Evolutionary conservation across 108 stramenopile species (phyloP), one percentile per base, ranked within the genome.

Genomic region (Discostella stelligeroides): DNA sequence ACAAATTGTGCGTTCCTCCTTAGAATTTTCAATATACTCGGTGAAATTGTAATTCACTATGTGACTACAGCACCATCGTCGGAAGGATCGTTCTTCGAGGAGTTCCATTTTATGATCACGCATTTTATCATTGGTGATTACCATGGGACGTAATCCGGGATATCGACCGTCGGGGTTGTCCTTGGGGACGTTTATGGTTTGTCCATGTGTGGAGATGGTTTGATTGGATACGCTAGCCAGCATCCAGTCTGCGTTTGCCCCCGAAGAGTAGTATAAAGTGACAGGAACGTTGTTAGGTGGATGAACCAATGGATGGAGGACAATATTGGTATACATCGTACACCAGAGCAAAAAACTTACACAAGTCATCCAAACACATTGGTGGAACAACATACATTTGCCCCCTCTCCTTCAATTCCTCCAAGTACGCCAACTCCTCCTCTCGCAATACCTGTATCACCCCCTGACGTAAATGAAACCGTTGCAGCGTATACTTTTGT

Each of bases 361-460:
- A 79, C 73, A 79, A 66, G 40, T 79, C 70, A 53, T 79, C 81
- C 21, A 73, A 40, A 38, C 73, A 73, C 78, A 74, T 79, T 13
- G 82, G 61, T n/a, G 86, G 88, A 0, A 95, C 94, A 12, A 85
- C 71, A 21, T 84, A 76, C 42, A 80, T 63, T 29, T 79, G 72
- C 38, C 48, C 81, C 20, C 62, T 76, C 25, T 77, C 79, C 34
- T 73, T 63, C 18, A 85, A 60, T 17, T 66, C 53, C 23, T 84
- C 63, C 24, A 81, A 58, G 42, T 68, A 54, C 14, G 47, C 72
- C 30, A 68, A n/a, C 46, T 84, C 80, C 42, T 79, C 71, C 12
- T 84, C 72, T 21, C 30, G 59, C 42, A 84, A 47, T 30, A 77
- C 67, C 37, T 84, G 84, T 48, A 82, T 47, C 56, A 43, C 56